Conservation (phyloP, 2,329 filamentous ascomycete species). For the Lachnellula occidentalis region DNA sequence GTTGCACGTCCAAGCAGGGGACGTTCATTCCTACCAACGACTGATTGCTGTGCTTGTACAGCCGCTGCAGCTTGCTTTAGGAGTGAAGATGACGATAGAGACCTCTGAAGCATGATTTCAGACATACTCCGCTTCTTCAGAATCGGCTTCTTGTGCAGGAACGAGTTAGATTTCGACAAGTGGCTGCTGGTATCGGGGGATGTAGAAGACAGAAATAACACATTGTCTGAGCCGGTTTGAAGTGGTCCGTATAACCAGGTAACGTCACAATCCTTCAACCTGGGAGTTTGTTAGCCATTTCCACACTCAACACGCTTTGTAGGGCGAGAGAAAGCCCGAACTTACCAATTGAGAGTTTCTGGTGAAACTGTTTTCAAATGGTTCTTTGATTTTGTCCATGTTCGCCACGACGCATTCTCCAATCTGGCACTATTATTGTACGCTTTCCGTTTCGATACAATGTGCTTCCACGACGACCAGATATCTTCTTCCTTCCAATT, state of each 20-base stretch:
- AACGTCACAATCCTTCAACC: conserved; percentile 95
- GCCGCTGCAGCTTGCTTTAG: conserved; percentile 58
- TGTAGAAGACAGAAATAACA: conserved; percentile 43
- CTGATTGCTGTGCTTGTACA: conserved; percentile 35
- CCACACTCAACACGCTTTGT: neutral
- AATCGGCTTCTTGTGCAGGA: conserved; percentile 64
- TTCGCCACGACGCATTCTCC: conserved; percentile 96
- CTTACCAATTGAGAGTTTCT: conserved; percentile 88
- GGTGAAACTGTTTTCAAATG: conserved; percentile 82
- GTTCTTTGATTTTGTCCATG: conserved; percentile 91
- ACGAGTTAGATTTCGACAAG: conserved; percentile 55
- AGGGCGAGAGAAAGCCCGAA: conserved; percentile 13
- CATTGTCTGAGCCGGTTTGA: conserved; percentile 61
- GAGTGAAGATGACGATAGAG: conserved; percentile 80
- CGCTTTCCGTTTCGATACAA: conserved; percentile 70
- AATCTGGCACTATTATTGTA: conserved; percentile 77
- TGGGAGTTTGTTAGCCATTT: conserved; percentile 38
- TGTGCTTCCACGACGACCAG: conserved; percentile 94
- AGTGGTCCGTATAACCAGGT: conserved; percentile 96
- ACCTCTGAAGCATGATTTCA: conserved; percentile 87
- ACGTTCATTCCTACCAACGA: conserved; percentile 42
- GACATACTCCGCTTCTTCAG: conserved; percentile 96
- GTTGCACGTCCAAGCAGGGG: conserved; percentile 56
- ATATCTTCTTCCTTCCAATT: conserved; percentile 97
- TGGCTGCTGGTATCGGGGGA: conserved; percentile 42